Conservation (phyloP, 1,139 yeast genomes). For the Waltiozyma sp. region DNA sequence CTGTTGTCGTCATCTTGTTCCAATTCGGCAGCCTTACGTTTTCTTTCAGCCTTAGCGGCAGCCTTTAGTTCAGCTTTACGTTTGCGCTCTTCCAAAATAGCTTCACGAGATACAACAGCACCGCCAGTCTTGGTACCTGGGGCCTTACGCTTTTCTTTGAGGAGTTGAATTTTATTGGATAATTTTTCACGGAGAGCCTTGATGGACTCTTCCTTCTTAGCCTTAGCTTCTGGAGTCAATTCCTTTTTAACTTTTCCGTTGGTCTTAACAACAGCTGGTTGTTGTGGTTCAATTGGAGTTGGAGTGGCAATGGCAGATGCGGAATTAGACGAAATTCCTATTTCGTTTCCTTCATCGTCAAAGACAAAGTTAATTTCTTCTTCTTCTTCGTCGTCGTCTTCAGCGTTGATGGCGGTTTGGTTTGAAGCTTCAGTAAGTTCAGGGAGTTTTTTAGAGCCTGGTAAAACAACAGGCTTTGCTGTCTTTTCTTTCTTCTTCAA, state of each 20-base stretch:
- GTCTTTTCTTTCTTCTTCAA: conserved; percentile 33
- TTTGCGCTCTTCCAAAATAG: conserved; percentile 50
- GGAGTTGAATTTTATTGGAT: conserved; percentile 54
- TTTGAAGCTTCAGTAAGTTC: neutral
- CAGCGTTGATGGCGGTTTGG: neutral
- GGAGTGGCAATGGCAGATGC: neutral
- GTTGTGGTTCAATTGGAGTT: conserved; percentile 4
- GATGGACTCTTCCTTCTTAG: conserved; percentile 32
- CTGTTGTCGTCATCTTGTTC: conserved; percentile 27
- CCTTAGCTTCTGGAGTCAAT: conserved; percentile 16
- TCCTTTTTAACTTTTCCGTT: conserved; percentile 23
- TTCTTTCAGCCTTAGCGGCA: conserved; percentile 22
- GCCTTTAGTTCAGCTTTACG: conserved; percentile 31
- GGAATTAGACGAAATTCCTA: conserved; percentile 1
- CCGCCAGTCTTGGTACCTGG: conserved; percentile 76
- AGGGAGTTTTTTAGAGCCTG: conserved; percentile 34
- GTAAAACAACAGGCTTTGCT: conserved; percentile 52
- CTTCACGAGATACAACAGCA: conserved; percentile 74
- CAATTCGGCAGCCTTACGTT: conserved; percentile 26
- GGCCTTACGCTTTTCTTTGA: conserved; percentile 81
- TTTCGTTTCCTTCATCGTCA: neutral
- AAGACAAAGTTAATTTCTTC: neutral
- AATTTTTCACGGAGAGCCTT: conserved; percentile 59
- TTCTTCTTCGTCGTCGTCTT: neutral
- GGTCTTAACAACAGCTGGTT: conserved; percentile 26